These are phyloP conservation scores for Boletellus sp. DNA, from an alignment of 768 basidiomycete genomes.

Conservation along the genomic window DNA sequence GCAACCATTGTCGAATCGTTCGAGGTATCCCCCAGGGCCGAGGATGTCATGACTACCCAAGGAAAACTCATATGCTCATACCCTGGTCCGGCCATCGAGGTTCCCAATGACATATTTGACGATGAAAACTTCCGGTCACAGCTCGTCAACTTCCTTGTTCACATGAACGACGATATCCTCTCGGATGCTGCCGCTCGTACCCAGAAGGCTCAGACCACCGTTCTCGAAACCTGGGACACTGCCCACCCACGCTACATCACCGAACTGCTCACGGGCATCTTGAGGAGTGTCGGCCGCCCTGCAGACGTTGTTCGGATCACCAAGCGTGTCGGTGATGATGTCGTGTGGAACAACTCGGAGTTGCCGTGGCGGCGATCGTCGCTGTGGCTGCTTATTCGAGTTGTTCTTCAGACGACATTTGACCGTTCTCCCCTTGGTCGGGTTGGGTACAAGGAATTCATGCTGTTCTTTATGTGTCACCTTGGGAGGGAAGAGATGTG, in stretches of 20 bases:
- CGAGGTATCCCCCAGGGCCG: conserved; percentile 38
- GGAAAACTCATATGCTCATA: conserved; percentile 47
- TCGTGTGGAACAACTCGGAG: conserved; percentile 37
- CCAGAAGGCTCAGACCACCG: conserved; percentile 32
- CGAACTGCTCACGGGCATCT: conserved; percentile 41
- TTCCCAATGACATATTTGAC: conserved; percentile 30
- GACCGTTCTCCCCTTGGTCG: conserved; percentile 9
- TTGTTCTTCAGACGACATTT: conserved; percentile 40
- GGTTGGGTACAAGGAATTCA: conserved; percentile 32
- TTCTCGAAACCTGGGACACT: conserved; percentile 38
- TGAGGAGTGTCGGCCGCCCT: conserved; percentile 35
- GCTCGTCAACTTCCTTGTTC: conserved; percentile 36
- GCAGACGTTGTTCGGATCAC: conserved; percentile 27
- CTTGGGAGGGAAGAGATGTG: conserved; percentile 4
- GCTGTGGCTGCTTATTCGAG: conserved; percentile 47
- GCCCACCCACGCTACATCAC: conserved; percentile 44
- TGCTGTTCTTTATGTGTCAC: conserved; percentile 26
- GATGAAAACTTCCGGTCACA: conserved; percentile 31
- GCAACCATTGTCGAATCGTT: conserved; percentile 42
- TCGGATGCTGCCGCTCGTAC: conserved; percentile 34
- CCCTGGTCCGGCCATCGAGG: conserved; percentile 42
- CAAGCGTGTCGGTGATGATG: conserved; percentile 48
- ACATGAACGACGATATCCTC: conserved; percentile 27
- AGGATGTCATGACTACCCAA: conserved; percentile 33
- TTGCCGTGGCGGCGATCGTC: conserved; percentile 49